Percentiles rank a stretch among this genome's conserved stretches.
These are phyloP conservation scores for Bocquillonia castaneifolia DNA, from an alignment of 441 rosid species.

Conservation along the genomic window DNA sequence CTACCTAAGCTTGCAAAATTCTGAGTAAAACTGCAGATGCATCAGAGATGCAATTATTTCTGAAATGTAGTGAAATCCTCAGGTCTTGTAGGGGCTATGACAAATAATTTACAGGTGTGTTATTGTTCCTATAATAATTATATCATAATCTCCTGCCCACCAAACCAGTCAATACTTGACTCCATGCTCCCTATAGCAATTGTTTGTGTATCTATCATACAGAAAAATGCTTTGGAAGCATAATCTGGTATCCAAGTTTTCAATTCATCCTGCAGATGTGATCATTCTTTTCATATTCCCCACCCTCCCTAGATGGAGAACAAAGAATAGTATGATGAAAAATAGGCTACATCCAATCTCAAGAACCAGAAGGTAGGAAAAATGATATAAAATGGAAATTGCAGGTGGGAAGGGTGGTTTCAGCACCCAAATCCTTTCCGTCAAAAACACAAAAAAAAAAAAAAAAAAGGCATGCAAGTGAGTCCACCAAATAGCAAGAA, in stretches of 20 bases:
- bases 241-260: not conserved
- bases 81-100: too few relatives aligned
- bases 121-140: too few relatives aligned
- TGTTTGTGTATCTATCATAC: too few relatives aligned
- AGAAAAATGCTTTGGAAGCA: not conserved
- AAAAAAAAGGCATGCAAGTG: not conserved
- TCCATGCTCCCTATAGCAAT: too few relatives aligned
- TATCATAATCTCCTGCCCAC: too few relatives aligned
- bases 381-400: not conserved
- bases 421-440: not conserved
- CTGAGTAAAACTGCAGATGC: too few relatives aligned
- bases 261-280: not conserved
- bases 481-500: constrained; percentile 7
- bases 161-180: too few relatives aligned
- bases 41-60: too few relatives aligned
- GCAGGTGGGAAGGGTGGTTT: not conserved
- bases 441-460: not conserved
- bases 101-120: too few relatives aligned
- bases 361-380: not conserved
- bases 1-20: not conserved
- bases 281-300: not conserved
- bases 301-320: not conserved
- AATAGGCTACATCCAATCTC: not conserved
- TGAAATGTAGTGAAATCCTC: too few relatives aligned
- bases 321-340: not conserved